phyloP scores from a whole-genome alignment of 805 yeast species.

The Barnettozyma siamensis region DNA sequence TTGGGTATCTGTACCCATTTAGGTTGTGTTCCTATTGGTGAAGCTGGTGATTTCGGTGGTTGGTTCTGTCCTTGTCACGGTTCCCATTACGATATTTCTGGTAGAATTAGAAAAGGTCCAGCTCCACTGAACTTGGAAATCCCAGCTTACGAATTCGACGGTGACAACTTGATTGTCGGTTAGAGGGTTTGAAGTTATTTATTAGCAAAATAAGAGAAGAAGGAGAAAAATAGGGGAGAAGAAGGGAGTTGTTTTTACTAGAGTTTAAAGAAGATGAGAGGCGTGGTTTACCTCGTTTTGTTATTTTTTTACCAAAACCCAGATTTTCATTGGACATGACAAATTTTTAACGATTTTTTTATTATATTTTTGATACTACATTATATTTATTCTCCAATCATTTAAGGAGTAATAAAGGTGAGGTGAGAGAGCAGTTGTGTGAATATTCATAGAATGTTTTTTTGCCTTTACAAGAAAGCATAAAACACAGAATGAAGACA shows the following conservation, averaged over 20 bases:
- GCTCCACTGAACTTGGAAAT: slow-evolving; percentile 98
- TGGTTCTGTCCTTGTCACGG: slow-evolving; percentile 99
- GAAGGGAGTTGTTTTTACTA: not conserved
- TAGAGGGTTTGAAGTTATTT: slow-evolving; percentile 31
- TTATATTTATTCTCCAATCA: not conserved
- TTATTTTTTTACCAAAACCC: not conserved
- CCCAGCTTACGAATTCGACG: slow-evolving; percentile 84
- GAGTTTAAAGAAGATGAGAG: not conserved
- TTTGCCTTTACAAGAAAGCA: not conserved
- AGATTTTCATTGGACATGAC: slow-evolving; percentile 12
- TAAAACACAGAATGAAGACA: not conserved
- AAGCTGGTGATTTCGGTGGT: slow-evolving; percentile 99
- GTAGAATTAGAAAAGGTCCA: slow-evolving; percentile 99
- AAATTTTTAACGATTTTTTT: slow-evolving; percentile 12
- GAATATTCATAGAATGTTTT: slow-evolving; percentile 7
- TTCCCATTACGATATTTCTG: slow-evolving; percentile 99
- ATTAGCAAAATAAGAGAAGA: not conserved
- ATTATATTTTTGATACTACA: slow-evolving; percentile 3
- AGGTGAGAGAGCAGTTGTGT: slow-evolving; percentile 6
- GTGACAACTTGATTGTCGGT: slow-evolving; percentile 85
- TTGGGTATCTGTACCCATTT: slow-evolving; percentile 99
- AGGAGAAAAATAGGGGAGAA: not conserved
- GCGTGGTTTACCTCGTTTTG: slow-evolving; percentile 2
- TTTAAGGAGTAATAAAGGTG: slow-evolving; percentile 2
- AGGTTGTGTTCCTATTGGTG: slow-evolving; percentile 99